phyloP scores from a whole-genome alignment of 2,329 filamentous ascomycete genomes.

The Lasiodiplodia theobromae region DNA sequence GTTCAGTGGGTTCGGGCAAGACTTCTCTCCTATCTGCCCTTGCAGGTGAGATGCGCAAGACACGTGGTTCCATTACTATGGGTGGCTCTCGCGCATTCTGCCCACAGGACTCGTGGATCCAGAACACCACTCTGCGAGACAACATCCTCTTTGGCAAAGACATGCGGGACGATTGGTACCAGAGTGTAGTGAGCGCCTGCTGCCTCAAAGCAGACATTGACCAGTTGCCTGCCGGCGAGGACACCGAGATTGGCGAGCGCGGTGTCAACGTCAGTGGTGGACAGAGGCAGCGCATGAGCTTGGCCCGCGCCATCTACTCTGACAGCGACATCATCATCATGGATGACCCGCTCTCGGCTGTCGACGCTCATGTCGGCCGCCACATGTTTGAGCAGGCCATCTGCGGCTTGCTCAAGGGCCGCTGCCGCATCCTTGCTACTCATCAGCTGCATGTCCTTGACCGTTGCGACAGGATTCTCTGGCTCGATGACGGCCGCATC shows the following conservation, averaged over 20 bases:
- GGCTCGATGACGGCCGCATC: conserved; percentile 87
- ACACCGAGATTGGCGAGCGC: conserved; percentile 92
- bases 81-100: conserved; percentile 88
- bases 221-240: conserved; percentile 88
- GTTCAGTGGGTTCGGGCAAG: conserved; percentile 86
- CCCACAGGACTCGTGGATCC: conserved; percentile 97
- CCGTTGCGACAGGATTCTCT: conserved; percentile 89
- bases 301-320: conserved; percentile 80
- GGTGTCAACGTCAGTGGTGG: conserved; percentile 96
- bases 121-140: conserved; percentile 84
- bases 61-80: conserved; percentile 73
- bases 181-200: conserved; percentile 81
- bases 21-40: conserved; percentile 86
- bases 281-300: conserved; percentile 94
- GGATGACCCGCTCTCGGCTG: conserved; percentile 68
- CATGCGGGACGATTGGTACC: conserved; percentile 77
- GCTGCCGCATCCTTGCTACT: conserved; percentile 89
- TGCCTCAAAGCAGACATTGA: conserved; percentile 85
- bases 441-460: conserved; percentile 94
- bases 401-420: conserved; percentile 83
- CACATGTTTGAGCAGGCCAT: conserved; percentile 94
- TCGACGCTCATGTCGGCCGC: conserved; percentile 66
- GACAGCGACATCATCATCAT: conserved; percentile 68
- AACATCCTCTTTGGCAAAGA: conserved; percentile 92
- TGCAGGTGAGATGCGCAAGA: conserved; percentile 92